phyloP scores from a whole-genome alignment of 2,329 filamentous ascomycete species.

The Fusarium musae region DNA sequence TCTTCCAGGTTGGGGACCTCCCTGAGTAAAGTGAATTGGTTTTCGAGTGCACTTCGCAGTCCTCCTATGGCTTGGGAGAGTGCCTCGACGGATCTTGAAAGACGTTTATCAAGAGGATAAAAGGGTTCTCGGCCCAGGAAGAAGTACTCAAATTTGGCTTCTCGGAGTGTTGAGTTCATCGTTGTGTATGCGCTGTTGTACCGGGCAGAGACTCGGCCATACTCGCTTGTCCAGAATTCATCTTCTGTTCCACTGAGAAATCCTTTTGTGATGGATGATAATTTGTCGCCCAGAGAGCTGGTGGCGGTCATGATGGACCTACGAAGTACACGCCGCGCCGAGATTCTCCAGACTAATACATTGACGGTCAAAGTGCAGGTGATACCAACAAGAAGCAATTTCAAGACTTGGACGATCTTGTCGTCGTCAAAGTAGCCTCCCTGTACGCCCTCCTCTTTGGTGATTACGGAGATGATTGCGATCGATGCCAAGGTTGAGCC shows the following conservation, averaged over 20 bases:
- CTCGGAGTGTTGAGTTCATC: slow-evolving; percentile 81
- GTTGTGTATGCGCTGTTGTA: slow-evolving; percentile 76
- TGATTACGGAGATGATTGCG: slow-evolving; percentile 88
- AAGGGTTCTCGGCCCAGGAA: slow-evolving; percentile 81
- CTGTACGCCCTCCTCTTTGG: slow-evolving; percentile 90
- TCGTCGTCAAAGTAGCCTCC: slow-evolving; percentile 81
- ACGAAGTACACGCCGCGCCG: slow-evolving; percentile 78
- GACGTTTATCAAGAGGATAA: slow-evolving; percentile 80
- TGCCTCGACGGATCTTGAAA: slow-evolving; percentile 86
- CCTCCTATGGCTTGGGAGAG: slow-evolving; percentile 91
- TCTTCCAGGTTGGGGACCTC: slow-evolving; percentile 58
- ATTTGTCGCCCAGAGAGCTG: slow-evolving; percentile 80
- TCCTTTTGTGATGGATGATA: slow-evolving; percentile 82
- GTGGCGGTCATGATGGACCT: slow-evolving; percentile 78
- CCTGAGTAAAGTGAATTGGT: slow-evolving; percentile 85
- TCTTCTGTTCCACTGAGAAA: slow-evolving; percentile 87
- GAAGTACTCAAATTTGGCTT: slow-evolving; percentile 92
- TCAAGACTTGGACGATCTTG: slow-evolving; percentile 84
- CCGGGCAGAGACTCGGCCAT: slow-evolving; percentile 67
- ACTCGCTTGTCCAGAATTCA: slow-evolving; percentile 75
- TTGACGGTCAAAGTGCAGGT: slow-evolving; percentile 78
- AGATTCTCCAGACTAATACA: slow-evolving; percentile 80
- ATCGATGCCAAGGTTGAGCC: slow-evolving; percentile 88
- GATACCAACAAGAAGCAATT: slow-evolving; percentile 85
- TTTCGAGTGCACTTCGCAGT: slow-evolving; percentile 86